phyloP scores from a whole-genome alignment of 1,284 basidiomycete species.

The Naganishia sp. region DNA sequence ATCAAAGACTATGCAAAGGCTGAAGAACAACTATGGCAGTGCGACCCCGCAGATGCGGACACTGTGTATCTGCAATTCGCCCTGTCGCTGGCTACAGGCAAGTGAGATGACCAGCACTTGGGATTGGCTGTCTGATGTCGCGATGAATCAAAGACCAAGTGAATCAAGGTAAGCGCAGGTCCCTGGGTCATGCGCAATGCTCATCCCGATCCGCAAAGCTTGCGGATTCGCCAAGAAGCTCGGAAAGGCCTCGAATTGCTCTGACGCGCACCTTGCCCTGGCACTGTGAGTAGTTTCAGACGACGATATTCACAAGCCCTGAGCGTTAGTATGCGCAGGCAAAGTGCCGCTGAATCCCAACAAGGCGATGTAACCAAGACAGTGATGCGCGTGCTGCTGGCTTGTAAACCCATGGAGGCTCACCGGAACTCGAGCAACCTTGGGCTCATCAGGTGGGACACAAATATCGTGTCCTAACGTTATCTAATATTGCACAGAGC shows the following conservation, averaged over 20 bases:
- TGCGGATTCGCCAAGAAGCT: slow-evolving; percentile 12
- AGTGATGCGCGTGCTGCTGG: background rate
- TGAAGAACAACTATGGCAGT: slow-evolving; percentile 13
- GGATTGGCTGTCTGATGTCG: background rate
- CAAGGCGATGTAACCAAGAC: slow-evolving; percentile 1
- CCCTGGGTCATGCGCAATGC: no score
- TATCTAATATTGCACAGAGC: background rate
- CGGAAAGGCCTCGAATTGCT: slow-evolving; percentile 4
- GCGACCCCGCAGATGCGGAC: slow-evolving; percentile 17
- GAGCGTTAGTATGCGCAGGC: background rate
- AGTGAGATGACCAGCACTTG: background rate
- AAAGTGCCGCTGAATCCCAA: background rate
- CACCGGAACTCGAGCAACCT: background rate
- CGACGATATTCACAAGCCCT: no score
- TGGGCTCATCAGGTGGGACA: slow-evolving; percentile 9
- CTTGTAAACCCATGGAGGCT: background rate
- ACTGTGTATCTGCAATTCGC: slow-evolving; percentile 16
- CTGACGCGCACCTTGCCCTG: slow-evolving; percentile 1
- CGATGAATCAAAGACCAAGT: background rate
- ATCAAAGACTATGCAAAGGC: slow-evolving; percentile 19
- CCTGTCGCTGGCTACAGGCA: slow-evolving; percentile 10
- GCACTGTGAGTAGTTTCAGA: slow-evolving; percentile 8
- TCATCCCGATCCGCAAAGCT: background rate
- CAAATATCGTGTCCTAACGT: background rate
- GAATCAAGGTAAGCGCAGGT: slow-evolving; percentile 9